Evolutionary conservation across 495 filamentous ascomycete genomes (phyloP), one percentile per base, ranked within the genome.

Genomic region (Penicillium canariense): DNA sequence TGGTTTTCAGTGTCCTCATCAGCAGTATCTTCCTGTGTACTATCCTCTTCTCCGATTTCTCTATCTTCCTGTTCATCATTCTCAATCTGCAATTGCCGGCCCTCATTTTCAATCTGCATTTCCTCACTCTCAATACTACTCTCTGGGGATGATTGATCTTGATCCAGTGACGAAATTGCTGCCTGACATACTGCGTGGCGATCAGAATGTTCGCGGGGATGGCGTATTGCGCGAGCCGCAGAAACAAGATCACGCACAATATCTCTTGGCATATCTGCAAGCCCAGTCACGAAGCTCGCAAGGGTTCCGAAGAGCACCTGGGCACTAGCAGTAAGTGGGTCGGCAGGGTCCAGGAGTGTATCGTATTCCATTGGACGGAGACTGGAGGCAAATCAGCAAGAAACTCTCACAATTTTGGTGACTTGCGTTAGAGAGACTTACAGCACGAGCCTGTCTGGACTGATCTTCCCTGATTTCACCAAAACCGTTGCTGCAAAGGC

Each of bases 181-280:
- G 35, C 35, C 35, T 17, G 50, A 32, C 17, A 52, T 35, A 73
- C 31, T 28, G 26, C 44, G 38, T 35, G 51, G 22, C 39, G 35
- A 32, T 54, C 28, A 40, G 35, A 48, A 28, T 5, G 81, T 70
- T 83, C 85, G 88, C 0, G 81, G 76, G 4, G 86, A 84, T 5
- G 77, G 75, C 42, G 80, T 75, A 56, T 0, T 84, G 85, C 9
- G 78, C 73, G n/a, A 87, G 56, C 4, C 72, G 68, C 64, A 85
- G 89, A 55, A 82, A 70, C 58, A 89, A 58, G 73, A 63, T 48
- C 87, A 77, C 20, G 72, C 58, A 88, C 86, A 17, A 94, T 80
- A 31, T 86, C 86, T 17, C 79, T 76, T 1, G 91, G 90, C 30
- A 95, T 81, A 59, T 93, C 89, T 5, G 87, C 87, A 43, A 90